phyloP scores from a whole-genome alignment of 768 basidiomycete genomes.

The Collybia mongolica region DNA sequence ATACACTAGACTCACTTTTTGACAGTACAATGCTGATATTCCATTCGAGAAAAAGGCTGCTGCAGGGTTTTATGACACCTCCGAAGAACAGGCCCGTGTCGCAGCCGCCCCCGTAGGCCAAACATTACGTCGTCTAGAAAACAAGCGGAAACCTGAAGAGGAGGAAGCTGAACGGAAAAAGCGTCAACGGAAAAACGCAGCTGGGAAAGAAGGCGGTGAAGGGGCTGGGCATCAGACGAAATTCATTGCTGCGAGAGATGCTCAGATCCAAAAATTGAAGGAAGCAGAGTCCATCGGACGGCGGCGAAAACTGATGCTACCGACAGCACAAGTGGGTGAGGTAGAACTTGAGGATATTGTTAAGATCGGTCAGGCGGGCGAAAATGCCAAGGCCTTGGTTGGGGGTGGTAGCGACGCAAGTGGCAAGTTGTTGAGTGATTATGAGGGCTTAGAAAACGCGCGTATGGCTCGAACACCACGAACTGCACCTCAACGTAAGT shows the following conservation, averaged over 20 bases:
- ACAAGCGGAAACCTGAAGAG: slow-evolving; percentile 92
- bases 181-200: slow-evolving; percentile 66
- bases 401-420: slow-evolving; percentile 82
- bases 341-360: slow-evolving; percentile 95
- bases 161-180: slow-evolving; percentile 94
- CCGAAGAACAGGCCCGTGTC: slow-evolving; percentile 87
- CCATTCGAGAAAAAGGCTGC: slow-evolving; percentile 98
- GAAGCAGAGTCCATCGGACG: slow-evolving; percentile 96
- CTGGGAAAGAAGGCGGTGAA: slow-evolving; percentile 64
- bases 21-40: slow-evolving; percentile 94
- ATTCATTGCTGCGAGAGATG: slow-evolving; percentile 95
- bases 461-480: slow-evolving; percentile 92
- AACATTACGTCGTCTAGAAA: slow-evolving; percentile 87
- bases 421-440: slow-evolving; percentile 85
- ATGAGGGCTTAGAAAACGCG: slow-evolving; percentile 86
- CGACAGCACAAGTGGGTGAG: slow-evolving; percentile 92
- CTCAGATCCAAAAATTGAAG: slow-evolving; percentile 96
- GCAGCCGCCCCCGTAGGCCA: slow-evolving; percentile 91
- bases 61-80: slow-evolving; percentile 94
- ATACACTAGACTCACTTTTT: slow-evolving; percentile 6
- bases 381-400: slow-evolving; percentile 84
- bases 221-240: slow-evolving; percentile 75
- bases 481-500: slow-evolving; percentile 90
- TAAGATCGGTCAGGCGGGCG: slow-evolving; percentile 93
- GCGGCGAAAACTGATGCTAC: slow-evolving; percentile 80